Evolutionary conservation across 2,329 filamentous ascomycete species (phyloP).

Genomic region (Ascochyta koolunga): DNA sequence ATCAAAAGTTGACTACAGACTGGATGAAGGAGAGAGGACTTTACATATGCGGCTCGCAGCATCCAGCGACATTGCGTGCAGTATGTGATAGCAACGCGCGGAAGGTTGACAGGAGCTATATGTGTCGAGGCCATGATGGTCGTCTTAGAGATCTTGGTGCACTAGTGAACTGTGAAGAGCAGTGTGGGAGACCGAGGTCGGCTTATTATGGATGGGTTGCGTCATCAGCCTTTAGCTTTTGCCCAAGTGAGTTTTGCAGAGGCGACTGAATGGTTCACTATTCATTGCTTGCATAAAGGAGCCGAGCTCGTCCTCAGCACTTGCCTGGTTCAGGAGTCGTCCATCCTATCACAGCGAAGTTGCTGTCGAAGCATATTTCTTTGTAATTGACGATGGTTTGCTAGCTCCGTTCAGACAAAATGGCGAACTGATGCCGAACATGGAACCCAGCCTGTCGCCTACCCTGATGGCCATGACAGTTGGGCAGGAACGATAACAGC

Average conservation of each 20-base stretch:
- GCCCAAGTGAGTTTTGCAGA: too few relatives aligned
- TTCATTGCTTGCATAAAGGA: too few relatives aligned
- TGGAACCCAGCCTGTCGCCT: not conserved
- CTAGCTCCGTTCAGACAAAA: not conserved
- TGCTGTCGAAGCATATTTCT: not conserved
- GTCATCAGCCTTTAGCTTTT: slow-evolving; percentile 1
- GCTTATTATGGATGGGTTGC: slow-evolving; percentile 15
- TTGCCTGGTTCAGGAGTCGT: not conserved
- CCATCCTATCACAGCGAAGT: not conserved
- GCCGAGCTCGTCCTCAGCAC: not conserved
- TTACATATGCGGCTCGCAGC: slow-evolving; percentile 82
- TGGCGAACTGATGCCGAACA: not conserved
- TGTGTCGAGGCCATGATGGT: slow-evolving; percentile 34
- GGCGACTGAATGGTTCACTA: too few relatives aligned
- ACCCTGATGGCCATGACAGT: slow-evolving; percentile 6
- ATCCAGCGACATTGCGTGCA: slow-evolving; percentile 97
- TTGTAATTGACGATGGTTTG: not conserved
- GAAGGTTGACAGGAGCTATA: slow-evolving; percentile 53
- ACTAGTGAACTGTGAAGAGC: not conserved
- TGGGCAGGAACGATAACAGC: slow-evolving; percentile 15
- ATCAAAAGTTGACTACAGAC: not conserved
- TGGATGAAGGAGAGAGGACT: slow-evolving; percentile 25
- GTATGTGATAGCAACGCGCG: slow-evolving; percentile 84
- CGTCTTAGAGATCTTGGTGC: not conserved
- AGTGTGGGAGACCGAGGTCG: slow-evolving; percentile 1